Evolutionary conservation across 73 alveolate species (phyloP), one percentile per base, ranked within the genome.

Genomic region (Durusdinium trenchii): DNA sequence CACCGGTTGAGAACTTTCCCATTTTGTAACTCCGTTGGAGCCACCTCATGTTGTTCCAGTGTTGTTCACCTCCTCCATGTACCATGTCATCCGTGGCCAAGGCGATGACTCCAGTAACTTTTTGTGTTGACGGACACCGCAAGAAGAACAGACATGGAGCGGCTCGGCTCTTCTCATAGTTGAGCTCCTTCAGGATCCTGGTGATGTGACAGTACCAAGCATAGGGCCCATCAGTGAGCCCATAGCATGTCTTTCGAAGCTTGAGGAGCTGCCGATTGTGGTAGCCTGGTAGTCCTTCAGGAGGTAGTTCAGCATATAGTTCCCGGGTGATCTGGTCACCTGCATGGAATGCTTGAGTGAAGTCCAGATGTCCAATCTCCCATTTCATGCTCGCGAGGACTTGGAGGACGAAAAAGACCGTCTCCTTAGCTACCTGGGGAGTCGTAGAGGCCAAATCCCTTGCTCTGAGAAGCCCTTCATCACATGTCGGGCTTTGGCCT

Each of bases 281-380:
- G 0, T 38, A n/a, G 0, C 94, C 94, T 0, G 94, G 94, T 0
- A 50, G n/a, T 3, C 94, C 94, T 20, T 83, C 75, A 1, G 45
- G 36, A 42, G 90, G 90, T 7, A 48, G 94, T 14, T 38, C 46
- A 23, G 51, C 46, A 23, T 35, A 83, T 6, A 83, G 23, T 0
- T 32, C 48, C 18, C 76, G 18, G 0, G 46, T 3, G 46, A 83
- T 83, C 6, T 7, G 12, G 16, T 83, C 94, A 0, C 94, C 94
- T 0, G 94, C 46, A 16, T 83, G 94, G 47, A 83, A 83, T 3
- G 94, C 94, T 32, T 83, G 94, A 0, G 94, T 50, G 94, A 83
- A 83, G 32, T 83, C 94, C 36, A 83, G 5, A 20, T 48, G 48
- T 0, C 94, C 94, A 0, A 57, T 46, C 0, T 7, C 3, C 94